Base-by-base conservation (phyloP, 2,329 filamentous ascomycete species). In the Xylogone sp. region DNA sequence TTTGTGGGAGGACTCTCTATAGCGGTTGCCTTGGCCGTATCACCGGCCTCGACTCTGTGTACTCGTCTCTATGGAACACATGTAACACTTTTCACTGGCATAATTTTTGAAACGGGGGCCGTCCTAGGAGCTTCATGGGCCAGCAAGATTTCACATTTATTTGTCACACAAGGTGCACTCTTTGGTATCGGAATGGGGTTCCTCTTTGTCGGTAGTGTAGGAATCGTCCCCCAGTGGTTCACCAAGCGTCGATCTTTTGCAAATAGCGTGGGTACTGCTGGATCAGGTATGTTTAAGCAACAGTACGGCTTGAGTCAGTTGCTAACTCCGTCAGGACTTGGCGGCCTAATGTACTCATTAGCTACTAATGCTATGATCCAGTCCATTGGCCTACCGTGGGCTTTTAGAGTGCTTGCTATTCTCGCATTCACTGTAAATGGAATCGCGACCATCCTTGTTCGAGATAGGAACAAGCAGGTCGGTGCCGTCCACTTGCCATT, bases 161-260 rank as follows among this genome's bases (percentile, higher is more conserved):
- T 91, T 52, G 76, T 93, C 0, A 81, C 78, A 5, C 89, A 93
- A 64, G 89, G 89, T 3, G 63, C 92, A 2, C 81, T 83, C 49
- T 92, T 93, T 56, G 89, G 89, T n/a, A 67, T 86, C 20, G 88
- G 88, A 2, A 86, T 93, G 78, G 88, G 88, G 0, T 85, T 92
- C 52, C 72, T 86, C 9, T 93, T 91, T 56, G 75, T 84, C 0
- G 75, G 75, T 88, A 91, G 71, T 2, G 77, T 81, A 1, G 76
- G 75, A 1, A 75, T 85, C 2, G 68, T 81, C 0, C 76, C 82
- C 0, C 81, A 84, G 56, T 86, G 82, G 82, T 86, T 86, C 55
- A 71, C 71, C 0, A 78, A 72, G 2, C 69, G 70, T 16, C 70
- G 81, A 0, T 77, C 74, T 20, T 70, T 86, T 2, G 82, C 82